Evolutionary conservation across 805 yeast genomes (phyloP), one percentile per base, ranked within the genome.

Genomic region (Komagataella pastoris): DNA sequence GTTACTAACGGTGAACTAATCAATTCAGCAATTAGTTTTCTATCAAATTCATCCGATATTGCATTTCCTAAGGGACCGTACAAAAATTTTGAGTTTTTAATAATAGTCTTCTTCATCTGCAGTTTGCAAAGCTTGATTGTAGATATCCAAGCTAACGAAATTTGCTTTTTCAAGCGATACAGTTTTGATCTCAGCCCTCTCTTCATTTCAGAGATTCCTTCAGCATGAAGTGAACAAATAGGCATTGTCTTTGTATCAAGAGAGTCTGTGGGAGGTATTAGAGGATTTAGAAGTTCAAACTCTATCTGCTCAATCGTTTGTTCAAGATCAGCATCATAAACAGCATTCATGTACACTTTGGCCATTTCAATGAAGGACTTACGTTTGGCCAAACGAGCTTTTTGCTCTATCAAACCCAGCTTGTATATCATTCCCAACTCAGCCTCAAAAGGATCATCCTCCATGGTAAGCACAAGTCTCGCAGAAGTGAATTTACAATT

Each of bases 361-460:
- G 46, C 52, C 21, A 21, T 50, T 47, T 51, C 52, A 4, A 12
- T 47, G 46, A 63, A 63, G 21, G 55, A 53, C 12, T 58, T 54
- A 10, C 58, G 30, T 66, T 78, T 67, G 57, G 71, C 63, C 30
- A 76, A 45, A 52, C 88, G 64, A 48, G 68, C 72, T 49, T 69
- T 67, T 54, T 82, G 87, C 55, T 81, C 88, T 7, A 79, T 60
- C 3, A 69, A 52, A 1, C 88, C 88, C 10, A 80, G 67, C 56
- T 80, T 81, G 53, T 65, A 77, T 40, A 79, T 79, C 58, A 76
- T 67, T 2, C 76, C 72, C n/a, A 83, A 61, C 59, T 81, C 81
- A 24, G 72, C 71, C 60, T 83, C 88, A 60, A 83, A 81, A 1
- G 82, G 79, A 59, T 83, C 87, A 61, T 79, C 82, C 52, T 80